These are phyloP conservation scores for Dacryopinax spathularia DNA, from an alignment of 768 basidiomycete genomes.

Conservation along the genomic window DNA sequence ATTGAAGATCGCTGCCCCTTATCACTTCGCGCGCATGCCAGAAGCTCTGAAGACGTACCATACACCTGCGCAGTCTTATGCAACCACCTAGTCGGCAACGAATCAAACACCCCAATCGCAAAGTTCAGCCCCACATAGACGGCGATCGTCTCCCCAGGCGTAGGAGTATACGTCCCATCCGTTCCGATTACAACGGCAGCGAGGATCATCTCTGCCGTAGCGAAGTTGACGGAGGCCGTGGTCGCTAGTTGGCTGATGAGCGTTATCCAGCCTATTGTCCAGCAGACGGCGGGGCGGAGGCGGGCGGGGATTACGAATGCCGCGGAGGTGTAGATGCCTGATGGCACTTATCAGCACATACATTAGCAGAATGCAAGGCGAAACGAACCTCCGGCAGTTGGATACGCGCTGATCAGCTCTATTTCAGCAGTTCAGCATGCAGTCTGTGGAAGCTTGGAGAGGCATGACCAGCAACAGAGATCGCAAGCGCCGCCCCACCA, in stretches of 20 bases:
- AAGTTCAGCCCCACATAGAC: not conserved
- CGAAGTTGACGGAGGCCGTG: slow-evolving; percentile 25
- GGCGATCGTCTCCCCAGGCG: not conserved
- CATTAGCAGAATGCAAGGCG: not conserved
- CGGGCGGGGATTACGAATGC: slow-evolving; percentile 26
- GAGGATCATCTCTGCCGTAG: slow-evolving; percentile 11
- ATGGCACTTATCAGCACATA: not conserved
- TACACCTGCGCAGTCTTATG: not conserved
- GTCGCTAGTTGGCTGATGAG: slow-evolving; percentile 19
- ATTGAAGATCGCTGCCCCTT: not conserved
- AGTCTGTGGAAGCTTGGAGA: slow-evolving; percentile 13
- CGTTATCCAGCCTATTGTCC: slow-evolving; percentile 28
- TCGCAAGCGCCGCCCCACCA: slow-evolving; percentile 4
- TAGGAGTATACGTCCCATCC: not conserved
- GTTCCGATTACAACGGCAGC: not conserved
- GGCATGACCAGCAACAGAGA: slow-evolving; percentile 3
- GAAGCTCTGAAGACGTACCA: no score
- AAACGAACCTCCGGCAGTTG: slow-evolving; percentile 24
- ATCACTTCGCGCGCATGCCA: no score
- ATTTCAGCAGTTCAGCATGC: slow-evolving; percentile 11
- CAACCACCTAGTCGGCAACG: not conserved
- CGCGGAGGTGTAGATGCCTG: slow-evolving; percentile 27
- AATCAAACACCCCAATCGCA: not conserved
- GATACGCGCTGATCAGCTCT: slow-evolving; percentile 29
- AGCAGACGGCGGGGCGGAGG: slow-evolving; percentile 24